Percentiles rank a stretch among this genome's conserved stretches.
Conservation (phyloP, 23 red algal species). For the Cyanidioschyzon merolae region DNA sequence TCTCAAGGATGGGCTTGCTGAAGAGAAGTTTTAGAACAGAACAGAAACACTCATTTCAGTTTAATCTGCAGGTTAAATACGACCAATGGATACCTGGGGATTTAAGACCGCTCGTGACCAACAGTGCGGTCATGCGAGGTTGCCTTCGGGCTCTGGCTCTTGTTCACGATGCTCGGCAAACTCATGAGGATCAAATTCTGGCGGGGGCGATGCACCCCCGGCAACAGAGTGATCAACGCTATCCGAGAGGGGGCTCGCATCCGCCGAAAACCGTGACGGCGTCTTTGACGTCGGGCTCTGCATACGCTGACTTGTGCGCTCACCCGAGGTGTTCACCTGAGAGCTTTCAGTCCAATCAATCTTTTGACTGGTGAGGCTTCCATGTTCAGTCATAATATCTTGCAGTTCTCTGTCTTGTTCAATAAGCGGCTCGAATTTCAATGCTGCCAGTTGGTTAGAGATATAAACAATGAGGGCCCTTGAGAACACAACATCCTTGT, state of each 20-base stretch:
- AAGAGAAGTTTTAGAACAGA: slow-evolving; percentile 29
- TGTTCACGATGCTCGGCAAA: neutral
- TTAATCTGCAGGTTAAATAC: neutral
- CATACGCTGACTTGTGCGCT: neutral
- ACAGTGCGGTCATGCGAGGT: neutral
- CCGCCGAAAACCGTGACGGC: neutral
- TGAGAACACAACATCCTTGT: slow-evolving; percentile 7
- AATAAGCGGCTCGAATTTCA: neutral
- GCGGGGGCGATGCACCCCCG: neutral
- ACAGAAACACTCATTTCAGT: neutral
- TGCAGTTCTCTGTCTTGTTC: neutral
- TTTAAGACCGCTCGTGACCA: neutral
- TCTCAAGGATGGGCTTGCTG: slow-evolving; percentile 32
- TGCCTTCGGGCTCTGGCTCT: neutral
- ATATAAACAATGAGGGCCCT: neutral
- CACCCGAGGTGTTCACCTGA: neutral
- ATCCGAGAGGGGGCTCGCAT: neutral
- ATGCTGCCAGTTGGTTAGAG: neutral
- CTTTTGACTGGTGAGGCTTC: neutral
- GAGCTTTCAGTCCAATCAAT: neutral
- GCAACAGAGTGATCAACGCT: neutral
- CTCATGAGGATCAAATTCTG: neutral
- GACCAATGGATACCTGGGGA: neutral
- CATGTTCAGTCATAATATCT: slow-evolving; percentile 3
- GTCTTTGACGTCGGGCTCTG: neutral